phyloP scores from a whole-genome alignment of 2,329 filamentous ascomycete genomes.

The Dactylellina leptospora region DNA sequence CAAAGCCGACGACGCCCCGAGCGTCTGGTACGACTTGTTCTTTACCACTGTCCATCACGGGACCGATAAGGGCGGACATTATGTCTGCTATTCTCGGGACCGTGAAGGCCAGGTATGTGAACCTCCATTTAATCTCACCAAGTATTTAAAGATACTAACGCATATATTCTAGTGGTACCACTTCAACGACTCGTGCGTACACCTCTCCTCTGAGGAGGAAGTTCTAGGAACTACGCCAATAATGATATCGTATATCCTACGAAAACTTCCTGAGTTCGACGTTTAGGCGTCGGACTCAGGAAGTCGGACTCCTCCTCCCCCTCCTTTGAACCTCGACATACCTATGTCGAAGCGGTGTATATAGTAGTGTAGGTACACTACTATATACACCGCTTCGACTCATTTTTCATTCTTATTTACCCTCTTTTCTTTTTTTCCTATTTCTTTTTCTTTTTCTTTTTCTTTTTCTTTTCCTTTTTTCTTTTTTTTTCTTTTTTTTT shows the following conservation, averaged over 20 bases:
- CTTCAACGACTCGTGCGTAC: slow-evolving; percentile 41
- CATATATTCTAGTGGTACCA: slow-evolving; percentile 46
- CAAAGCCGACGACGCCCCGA: slow-evolving; percentile 42
- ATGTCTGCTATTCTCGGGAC: slow-evolving; percentile 49
- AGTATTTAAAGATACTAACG: not conserved
- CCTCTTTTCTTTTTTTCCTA: not conserved
- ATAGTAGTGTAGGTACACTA: no score
- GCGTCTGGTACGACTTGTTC: slow-evolving; percentile 49
- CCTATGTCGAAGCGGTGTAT: not conserved
- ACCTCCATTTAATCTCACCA: not conserved
- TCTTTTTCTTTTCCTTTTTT: not conserved
- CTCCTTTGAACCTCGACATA: no score
- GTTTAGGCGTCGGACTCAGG: not conserved
- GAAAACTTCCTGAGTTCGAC: slow-evolving; percentile 45
- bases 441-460: not conserved
- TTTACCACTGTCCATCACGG: slow-evolving; percentile 50
- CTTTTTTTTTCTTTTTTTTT: not conserved
- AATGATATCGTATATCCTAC: slow-evolving; percentile 49
- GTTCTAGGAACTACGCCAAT: slow-evolving; percentile 44
- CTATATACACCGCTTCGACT: not conserved
- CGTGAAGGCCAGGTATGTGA: slow-evolving; percentile 39
- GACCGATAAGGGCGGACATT: slow-evolving; percentile 40
- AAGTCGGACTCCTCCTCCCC: not conserved
- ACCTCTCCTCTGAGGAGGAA: slow-evolving; percentile 35
- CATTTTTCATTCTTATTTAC: not conserved